phyloP scores from a whole-genome alignment of 2,329 filamentous ascomycete genomes.

The Clarireedia monteithiana region DNA sequence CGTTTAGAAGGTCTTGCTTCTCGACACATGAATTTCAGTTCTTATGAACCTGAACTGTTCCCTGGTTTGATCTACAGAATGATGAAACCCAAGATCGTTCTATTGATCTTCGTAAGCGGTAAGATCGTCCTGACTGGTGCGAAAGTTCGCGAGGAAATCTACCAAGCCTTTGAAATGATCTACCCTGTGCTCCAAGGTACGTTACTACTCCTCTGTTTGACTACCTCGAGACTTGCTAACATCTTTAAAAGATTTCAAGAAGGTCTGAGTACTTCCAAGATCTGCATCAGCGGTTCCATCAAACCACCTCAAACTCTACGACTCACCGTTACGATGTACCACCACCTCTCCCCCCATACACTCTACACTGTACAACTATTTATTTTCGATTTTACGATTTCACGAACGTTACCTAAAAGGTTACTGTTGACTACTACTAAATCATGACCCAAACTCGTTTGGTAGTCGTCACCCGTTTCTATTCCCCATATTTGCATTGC shows the following conservation, averaged over 20 bases:
- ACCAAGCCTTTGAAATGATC: conserved; percentile 94
- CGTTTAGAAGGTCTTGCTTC: conserved; percentile 91
- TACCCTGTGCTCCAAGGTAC: conserved; percentile 87
- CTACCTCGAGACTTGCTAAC: conserved; percentile 14
- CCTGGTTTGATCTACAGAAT: conserved; percentile 99
- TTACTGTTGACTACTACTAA: not conserved
- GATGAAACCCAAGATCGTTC: conserved; percentile 99
- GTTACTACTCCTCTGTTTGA: conserved; percentile 14
- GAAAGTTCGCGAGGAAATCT: conserved; percentile 97
- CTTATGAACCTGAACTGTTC: conserved; percentile 97
- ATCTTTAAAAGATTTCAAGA: conserved; percentile 29
- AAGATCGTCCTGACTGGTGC: conserved; percentile 98
- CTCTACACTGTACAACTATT: conserved; percentile 26
- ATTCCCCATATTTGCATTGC: conserved; percentile 26
- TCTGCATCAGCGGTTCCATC: conserved; percentile 27
- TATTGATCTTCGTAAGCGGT: conserved; percentile 94
- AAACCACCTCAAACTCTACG: conserved; percentile 16
- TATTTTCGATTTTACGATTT: conserved; percentile 24
- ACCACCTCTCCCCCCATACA: conserved; percentile 14
- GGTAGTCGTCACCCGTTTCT: conserved; percentile 18
- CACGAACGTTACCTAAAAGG: conserved; percentile 26
- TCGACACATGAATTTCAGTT: conserved; percentile 98
- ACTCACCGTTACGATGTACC: conserved; percentile 22
- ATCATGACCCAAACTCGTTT: conserved; percentile 5
- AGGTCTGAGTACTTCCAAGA: conserved; percentile 25